A percentile compares a stretch with the other conserved stretches of the same genome.
phyloP scores from a whole-genome alignment of 805 yeast species.

The Candida arabinofermentans region DNA sequence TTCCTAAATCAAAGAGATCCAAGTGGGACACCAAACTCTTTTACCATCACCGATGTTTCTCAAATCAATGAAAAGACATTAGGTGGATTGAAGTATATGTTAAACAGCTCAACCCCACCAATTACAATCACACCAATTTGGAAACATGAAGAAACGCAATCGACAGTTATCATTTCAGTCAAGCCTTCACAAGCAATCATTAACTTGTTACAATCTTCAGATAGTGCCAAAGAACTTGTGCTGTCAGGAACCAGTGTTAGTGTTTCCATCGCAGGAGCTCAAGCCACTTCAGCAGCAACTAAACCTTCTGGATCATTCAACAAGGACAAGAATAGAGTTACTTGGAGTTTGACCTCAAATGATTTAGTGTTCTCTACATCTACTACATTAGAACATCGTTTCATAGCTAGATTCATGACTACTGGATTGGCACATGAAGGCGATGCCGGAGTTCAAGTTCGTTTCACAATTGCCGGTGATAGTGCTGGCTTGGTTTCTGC shows the following conservation, averaged over 20 bases:
- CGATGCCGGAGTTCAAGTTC: slow-evolving; percentile 67
- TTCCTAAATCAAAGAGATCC: slow-evolving; percentile 42
- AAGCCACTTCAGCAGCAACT: slow-evolving; percentile 71
- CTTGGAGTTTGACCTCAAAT: slow-evolving; percentile 62
- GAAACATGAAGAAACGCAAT: slow-evolving; percentile 83
- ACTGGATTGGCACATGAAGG: slow-evolving; percentile 67
- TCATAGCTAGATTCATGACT: slow-evolving; percentile 85
- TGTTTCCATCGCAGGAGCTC: slow-evolving; percentile 59
- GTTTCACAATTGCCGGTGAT: slow-evolving; percentile 43
- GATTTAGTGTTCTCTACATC: slow-evolving; percentile 35
- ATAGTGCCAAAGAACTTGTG: slow-evolving; percentile 34
- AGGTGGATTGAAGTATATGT: slow-evolving; percentile 77
- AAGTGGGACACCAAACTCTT: slow-evolving; percentile 23
- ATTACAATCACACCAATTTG: slow-evolving; percentile 75
- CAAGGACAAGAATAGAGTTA: slow-evolving; percentile 77
- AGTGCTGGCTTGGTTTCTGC: slow-evolving; percentile 6
- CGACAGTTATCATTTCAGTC: slow-evolving; percentile 76
- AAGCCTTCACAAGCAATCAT: slow-evolving; percentile 48
- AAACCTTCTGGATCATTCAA: slow-evolving; percentile 92
- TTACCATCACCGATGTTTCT: slow-evolving; percentile 41
- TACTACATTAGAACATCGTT: slow-evolving; percentile 50
- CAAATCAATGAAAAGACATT: slow-evolving; percentile 60
- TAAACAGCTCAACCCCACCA: slow-evolving; percentile 55
- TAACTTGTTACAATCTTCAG: slow-evolving; percentile 30
- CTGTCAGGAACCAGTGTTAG: slow-evolving; percentile 60